Evolutionary conservation across 2,329 filamentous ascomycete species (phyloP).

Genomic region (Aspergillus arachidicola): DNA sequence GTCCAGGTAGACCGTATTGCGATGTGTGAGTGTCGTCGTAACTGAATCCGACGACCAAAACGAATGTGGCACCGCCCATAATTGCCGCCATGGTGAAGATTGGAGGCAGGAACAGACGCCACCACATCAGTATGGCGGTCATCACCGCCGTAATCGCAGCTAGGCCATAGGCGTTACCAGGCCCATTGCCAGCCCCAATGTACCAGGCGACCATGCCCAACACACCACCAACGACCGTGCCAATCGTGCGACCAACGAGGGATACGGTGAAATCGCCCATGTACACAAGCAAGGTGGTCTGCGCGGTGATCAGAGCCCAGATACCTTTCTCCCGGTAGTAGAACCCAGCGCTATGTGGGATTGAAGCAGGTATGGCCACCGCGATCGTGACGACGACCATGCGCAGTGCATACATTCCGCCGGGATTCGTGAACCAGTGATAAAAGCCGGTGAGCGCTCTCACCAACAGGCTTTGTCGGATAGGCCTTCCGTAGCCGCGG

Average conservation of each 20-base stretch:
- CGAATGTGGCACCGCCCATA: slow-evolving; percentile 48
- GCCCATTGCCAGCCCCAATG: slow-evolving; percentile 52
- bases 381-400: slow-evolving; percentile 53
- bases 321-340: slow-evolving; percentile 57
- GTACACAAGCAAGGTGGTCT: slow-evolving; percentile 53
- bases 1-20: slow-evolving; percentile 8
- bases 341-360: slow-evolving; percentile 51
- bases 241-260: slow-evolving; percentile 44
- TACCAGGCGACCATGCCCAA: slow-evolving; percentile 56
- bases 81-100: slow-evolving; percentile 36
- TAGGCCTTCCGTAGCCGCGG: slow-evolving; percentile 26
- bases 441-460: slow-evolving; percentile 31
- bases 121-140: slow-evolving; percentile 37
- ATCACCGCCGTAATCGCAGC: slow-evolving; percentile 44
- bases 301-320: slow-evolving; percentile 57
- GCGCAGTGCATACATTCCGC: slow-evolving; percentile 52
- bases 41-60: slow-evolving; percentile 52
- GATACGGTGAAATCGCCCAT: slow-evolving; percentile 56
- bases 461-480: slow-evolving; percentile 27
- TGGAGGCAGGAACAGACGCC: slow-evolving; percentile 36
- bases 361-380: slow-evolving; percentile 44
- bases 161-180: slow-evolving; percentile 55
- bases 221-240: slow-evolving; percentile 52
- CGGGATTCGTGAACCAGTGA: slow-evolving; percentile 45
- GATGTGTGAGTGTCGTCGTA: slow-evolving; percentile 43